Conservation (phyloP, 331 rosid genomes). For the Malus hybrid region DNA sequence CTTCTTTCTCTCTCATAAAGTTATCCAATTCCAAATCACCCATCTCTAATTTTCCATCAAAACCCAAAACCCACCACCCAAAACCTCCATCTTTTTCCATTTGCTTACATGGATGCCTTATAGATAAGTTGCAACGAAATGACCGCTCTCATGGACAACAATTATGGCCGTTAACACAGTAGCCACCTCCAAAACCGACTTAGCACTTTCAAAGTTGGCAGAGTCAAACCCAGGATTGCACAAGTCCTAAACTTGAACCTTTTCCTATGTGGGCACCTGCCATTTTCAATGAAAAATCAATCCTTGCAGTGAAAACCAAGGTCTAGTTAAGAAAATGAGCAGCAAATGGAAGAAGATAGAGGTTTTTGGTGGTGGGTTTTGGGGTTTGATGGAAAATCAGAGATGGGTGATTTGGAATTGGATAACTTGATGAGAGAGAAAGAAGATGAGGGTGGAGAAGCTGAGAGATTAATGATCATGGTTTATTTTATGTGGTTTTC, state of each 20-base stretch:
- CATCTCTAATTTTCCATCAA: slow-evolving; percentile 32
- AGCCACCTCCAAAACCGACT: slow-evolving; percentile 70
- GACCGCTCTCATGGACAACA: slow-evolving; percentile 89
- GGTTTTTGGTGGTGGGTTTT: slow-evolving; percentile 54
- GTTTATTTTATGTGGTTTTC: no score
- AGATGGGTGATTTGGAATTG: slow-evolving; percentile 41
- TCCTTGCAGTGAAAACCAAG: slow-evolving; percentile 17
- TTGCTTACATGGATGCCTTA: slow-evolving; percentile 90
- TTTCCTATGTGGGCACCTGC: slow-evolving; percentile 28
- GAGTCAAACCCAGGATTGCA: slow-evolving; percentile 57
- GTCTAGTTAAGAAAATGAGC: slow-evolving; percentile 23
- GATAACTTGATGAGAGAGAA: slow-evolving; percentile 36
- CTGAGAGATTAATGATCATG: no score
- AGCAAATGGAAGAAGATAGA: slow-evolving; percentile 15
- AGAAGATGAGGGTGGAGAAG: slow-evolving; percentile 30
- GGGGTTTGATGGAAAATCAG: slow-evolving; percentile 28
- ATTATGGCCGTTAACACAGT: slow-evolving; percentile 74
- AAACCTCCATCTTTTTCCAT: slow-evolving; percentile 31
- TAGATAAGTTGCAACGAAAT: slow-evolving; percentile 77
- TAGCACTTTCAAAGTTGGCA: slow-evolving; percentile 64
- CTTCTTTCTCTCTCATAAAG: slow-evolving; percentile 39
- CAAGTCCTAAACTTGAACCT: slow-evolving; percentile 39
- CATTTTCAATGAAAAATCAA: slow-evolving; percentile 21
- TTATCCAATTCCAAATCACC: slow-evolving; percentile 38
- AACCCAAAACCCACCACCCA: slow-evolving; percentile 43